Evolutionary conservation across 75 land plant species (phyloP), one percentile per base, ranked within the genome.

Genomic region (Sequoiadendron giganteum): DNA sequence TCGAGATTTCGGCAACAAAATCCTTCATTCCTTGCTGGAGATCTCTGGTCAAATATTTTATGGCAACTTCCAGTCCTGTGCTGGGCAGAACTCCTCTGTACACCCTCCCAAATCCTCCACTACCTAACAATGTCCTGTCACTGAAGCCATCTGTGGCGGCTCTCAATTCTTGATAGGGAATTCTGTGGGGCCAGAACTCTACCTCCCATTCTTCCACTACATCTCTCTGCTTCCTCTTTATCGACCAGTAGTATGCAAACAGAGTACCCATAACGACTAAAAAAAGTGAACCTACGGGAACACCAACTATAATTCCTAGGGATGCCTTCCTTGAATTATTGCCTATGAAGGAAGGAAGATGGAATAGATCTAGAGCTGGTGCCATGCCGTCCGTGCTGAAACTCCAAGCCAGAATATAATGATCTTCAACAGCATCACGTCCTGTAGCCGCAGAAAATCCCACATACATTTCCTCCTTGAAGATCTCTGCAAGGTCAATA

Each of bases 81-180:
- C 13, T 54, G 3, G 92, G 93, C 19, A 94, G 68, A 8, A 75
- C 52, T 10, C 93, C 94, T 55, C 58, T 87, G 88, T 93, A 94
- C 11, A 95, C 96, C 32, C 54, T 86, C 9, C 95, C 96, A 84
- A 93, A 95, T 21, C 94, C 95, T 1, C 95, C 95, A 0, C 1
- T 13, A 4, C 95, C 95, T 10, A 94, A 52, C 3, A 91, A 39
- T 19, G 87, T 76, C 55, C 70, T 55, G 1, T 91, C 91, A 2
- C 47, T 73, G 87, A 94, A 94, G 0, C 89, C 89, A 40, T 84
- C 79, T 4, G 95, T 94, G 61, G 95, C 94, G 5, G 38, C 2
- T 25, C 87, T 18, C 28, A 94, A 89, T 25, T 93, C 90, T 21
- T 90, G 85, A 90, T 93, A 94, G 43, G 78, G 40, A 61, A 89